Evolutionary conservation across 257 asterid species (phyloP).

Genomic region (Plantago ovata): DNA sequence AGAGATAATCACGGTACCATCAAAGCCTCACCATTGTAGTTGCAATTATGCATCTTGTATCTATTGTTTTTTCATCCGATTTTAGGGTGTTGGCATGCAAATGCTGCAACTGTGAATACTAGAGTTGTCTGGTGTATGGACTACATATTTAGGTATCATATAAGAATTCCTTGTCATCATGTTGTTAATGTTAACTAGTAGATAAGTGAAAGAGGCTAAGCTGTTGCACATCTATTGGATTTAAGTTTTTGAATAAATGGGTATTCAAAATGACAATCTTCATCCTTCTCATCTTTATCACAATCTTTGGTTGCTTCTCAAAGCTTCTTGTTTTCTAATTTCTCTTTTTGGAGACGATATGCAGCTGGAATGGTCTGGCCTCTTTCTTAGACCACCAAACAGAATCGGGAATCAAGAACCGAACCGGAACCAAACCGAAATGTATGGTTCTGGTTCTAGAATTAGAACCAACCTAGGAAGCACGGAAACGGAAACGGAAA

Average conservation of each 20-base stretch:
- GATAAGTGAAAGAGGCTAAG: not conserved
- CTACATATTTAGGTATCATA: not conserved
- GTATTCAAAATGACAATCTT: conserved; percentile 20
- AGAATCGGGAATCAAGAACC: no score
- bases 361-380: conserved; percentile 5
- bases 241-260: not conserved
- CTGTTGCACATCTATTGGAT: conserved; percentile 11
- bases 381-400: no score
- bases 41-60: conserved; percentile 16
- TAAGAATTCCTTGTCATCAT: not conserved
- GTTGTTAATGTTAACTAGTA: not conserved
- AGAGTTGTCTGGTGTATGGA: conserved; percentile 1
- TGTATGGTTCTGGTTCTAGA: no score
- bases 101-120: conserved; percentile 27
- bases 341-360: conserved; percentile 1
- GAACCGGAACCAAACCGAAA: no score
- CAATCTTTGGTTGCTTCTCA: conserved; percentile 6
- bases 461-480: no score
- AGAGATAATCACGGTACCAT: conserved; percentile 31
- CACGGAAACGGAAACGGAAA: no score
- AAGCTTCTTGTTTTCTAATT: conserved; percentile 9
- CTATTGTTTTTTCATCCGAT: not conserved
- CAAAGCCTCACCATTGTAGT: conserved; percentile 33
- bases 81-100: conserved; percentile 6
- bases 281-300: conserved; percentile 9